phyloP scores from a whole-genome alignment of 1,284 basidiomycete species.

The Cryptococcus sp. region DNA sequence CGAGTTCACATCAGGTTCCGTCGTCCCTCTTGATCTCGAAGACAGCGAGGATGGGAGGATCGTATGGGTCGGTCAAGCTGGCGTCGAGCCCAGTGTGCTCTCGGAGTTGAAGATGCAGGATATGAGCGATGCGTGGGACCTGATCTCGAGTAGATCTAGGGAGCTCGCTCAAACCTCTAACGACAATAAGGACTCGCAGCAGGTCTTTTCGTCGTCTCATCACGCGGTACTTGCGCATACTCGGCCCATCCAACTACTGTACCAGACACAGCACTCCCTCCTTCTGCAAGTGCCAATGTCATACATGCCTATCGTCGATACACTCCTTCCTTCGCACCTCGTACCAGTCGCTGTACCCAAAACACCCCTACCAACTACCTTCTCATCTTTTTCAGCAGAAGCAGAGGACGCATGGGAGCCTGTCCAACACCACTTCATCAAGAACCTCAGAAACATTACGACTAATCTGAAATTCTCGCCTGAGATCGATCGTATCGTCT shows the following conservation, averaged over 20 bases:
- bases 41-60: constrained; percentile 19
- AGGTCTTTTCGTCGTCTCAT: constrained; percentile 3
- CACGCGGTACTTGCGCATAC: neutral
- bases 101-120: neutral
- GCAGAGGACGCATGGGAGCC: constrained; percentile 24
- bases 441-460: constrained; percentile 48
- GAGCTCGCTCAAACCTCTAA: constrained; percentile 2
- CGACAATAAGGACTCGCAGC: neutral
- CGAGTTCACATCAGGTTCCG: constrained; percentile 15
- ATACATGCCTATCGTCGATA: constrained; percentile 44
- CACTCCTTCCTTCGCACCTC: constrained; percentile 45
- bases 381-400: neutral
- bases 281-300: constrained; percentile 38
- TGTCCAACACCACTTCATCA: constrained; percentile 37
- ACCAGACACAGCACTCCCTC: constrained; percentile 31
- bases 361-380: constrained; percentile 9
- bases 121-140: constrained; percentile 9
- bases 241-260: constrained; percentile 19
- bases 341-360: constrained; percentile 48
- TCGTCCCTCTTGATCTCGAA: constrained; percentile 16
- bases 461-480: constrained; percentile 41
- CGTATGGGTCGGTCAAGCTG: constrained; percentile 47
- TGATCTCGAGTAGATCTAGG: constrained; percentile 6
- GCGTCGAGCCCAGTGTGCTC: constrained; percentile 23
- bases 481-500: constrained; percentile 52